A percentile compares a stretch with the other conserved stretches of the same genome.
phyloP scores from a whole-genome alignment of 2,329 filamentous ascomycete species.

The Fusarium fracticaudum region DNA sequence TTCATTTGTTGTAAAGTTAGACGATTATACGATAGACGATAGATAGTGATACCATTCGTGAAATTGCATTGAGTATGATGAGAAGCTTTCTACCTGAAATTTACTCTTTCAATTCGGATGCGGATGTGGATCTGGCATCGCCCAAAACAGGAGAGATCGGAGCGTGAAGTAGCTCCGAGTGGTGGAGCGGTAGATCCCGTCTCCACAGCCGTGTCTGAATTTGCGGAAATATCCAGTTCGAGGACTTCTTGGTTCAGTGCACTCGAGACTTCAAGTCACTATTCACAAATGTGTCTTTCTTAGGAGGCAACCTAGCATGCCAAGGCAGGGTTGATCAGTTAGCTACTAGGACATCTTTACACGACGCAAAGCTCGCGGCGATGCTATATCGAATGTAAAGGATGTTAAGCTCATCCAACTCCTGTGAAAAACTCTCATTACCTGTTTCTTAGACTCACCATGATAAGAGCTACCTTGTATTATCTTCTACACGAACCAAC shows the following conservation, averaged over 20 bases:
- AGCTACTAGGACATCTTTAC: rapidly evolving
- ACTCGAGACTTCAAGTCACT: neutral
- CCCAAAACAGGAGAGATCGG: neutral
- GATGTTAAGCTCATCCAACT: rapidly evolving
- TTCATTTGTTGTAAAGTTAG: conserved; percentile 10
- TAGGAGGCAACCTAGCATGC: rapidly evolving
- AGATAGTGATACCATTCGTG: conserved; percentile 21
- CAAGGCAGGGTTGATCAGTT: rapidly evolving
- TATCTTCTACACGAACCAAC: rapidly evolving
- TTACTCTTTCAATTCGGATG: neutral
- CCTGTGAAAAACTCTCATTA: rapidly evolving
- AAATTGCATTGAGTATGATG: neutral
- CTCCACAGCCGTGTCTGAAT: neutral
- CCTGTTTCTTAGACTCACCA: rapidly evolving
- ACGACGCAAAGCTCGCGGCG: neutral
- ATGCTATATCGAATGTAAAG: rapidly evolving
- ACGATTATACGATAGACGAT: neutral
- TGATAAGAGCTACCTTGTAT: neutral
- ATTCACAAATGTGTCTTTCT: neutral
- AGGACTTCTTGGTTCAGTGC: neutral
- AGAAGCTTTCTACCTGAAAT: rapidly evolving
- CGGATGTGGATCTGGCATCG: rapidly evolving
- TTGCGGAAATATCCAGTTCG: rapidly evolving
- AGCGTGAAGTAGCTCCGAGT: rapidly evolving
- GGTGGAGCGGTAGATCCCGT: neutral